phyloP scores from a whole-genome alignment of 2,329 filamentous ascomycete genomes.

The Colletotrichum sp. region DNA sequence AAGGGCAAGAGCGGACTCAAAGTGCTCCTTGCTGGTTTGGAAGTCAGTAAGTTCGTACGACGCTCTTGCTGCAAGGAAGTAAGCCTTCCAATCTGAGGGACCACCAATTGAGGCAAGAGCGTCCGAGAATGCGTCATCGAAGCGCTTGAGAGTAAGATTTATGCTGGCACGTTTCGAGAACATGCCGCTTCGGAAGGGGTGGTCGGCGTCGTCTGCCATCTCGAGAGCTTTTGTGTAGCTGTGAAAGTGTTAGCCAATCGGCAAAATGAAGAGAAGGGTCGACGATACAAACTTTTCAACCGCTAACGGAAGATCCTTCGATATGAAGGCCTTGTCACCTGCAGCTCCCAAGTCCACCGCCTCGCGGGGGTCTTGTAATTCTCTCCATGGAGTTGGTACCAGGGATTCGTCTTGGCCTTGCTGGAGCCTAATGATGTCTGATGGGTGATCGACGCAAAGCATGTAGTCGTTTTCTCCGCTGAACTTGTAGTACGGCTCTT shows the following conservation, averaged over 20 bases:
- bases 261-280: rapidly evolving
- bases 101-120: conserved; percentile 31
- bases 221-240: conserved; percentile 40
- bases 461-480: conserved; percentile 33
- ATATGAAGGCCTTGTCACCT: conserved; percentile 27
- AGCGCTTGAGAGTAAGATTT: conserved; percentile 35
- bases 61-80: conserved; percentile 36
- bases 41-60: conserved; percentile 38
- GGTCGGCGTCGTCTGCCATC: conserved; percentile 17
- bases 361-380: conserved; percentile 11
- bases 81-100: conserved; percentile 34
- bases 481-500: conserved; percentile 41
- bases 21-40: conserved; percentile 23
- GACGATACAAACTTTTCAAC: conserved; percentile 31
- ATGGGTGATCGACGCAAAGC: conserved; percentile 40
- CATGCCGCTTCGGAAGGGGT: conserved; percentile 24
- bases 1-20: conserved; percentile 27
- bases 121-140: conserved; percentile 35
- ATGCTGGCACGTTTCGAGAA: conserved; percentile 34
- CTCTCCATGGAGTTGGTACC: not conserved
- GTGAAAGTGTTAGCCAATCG: not conserved
- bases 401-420: conserved; percentile 27
- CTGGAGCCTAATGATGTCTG: conserved; percentile 33
- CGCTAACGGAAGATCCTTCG: conserved; percentile 34
- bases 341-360: conserved; percentile 18